Evolutionary conservation across 2,329 filamentous ascomycete genomes (phyloP), one percentile per base, ranked within the genome.

Genomic region (Cladophialophora bantiana): DNA sequence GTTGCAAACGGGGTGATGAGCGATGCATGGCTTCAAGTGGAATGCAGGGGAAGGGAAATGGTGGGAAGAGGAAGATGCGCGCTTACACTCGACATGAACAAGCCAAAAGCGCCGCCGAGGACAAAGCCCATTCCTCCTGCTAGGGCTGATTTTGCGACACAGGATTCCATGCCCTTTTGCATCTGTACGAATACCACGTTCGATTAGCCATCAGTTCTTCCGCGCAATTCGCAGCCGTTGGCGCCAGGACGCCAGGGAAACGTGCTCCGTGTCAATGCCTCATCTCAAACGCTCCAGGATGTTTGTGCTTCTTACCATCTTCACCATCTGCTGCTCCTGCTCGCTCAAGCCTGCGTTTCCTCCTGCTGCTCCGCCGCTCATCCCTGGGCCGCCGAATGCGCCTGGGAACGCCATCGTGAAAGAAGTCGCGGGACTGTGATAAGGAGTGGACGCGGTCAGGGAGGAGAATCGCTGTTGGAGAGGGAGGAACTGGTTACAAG

Each of bases 81-180:
- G 31, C 59, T 59, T 59, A 62, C 62, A 96, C 92, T 95, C 67
- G 94, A 93, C 94, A 98, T 99, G 84, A 99, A 99, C 75, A 98
- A 86, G 73, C 95, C 95, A 74, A 99, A 99, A 52, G 96, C 84
- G 75, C 93, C 95, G 70, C 95, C 95, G 72, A 99, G 89, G 42
- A 90, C 95, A 75, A 97, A 97, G 15, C 95, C 95, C 88, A 96
- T 96, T 31, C 90, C 92, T 65, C 94, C 95, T 0, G 94, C 91
- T 81, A 99, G 90, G 73, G 88, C 89, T 18, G 93, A 91, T 80
- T 99, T 99, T 65, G 89, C 89, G 31, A 90, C 88, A 77, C 95
- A 99, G 38, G 92, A 96, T 80, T 98, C 94, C 92, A 97, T 97
- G 52, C 88, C 88, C 31, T 84, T 80, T 84, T 93, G 88, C 83